These are phyloP conservation scores for Ceratobasidium sp. DNA, from an alignment of 1,284 basidiomycete species.

Conservation along the genomic window DNA sequence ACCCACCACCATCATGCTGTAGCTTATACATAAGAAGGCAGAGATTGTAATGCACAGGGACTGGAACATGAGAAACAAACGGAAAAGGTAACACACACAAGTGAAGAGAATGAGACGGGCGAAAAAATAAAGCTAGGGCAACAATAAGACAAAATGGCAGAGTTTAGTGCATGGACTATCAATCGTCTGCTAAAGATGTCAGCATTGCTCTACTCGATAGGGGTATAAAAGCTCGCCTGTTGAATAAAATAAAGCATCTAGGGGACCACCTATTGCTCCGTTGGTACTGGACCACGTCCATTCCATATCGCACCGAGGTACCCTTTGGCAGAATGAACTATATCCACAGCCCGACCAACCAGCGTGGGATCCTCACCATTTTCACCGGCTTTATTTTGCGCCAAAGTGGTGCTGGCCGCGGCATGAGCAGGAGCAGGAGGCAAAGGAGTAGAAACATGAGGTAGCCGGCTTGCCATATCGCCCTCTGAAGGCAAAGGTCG, in stretches of 20 bases:
- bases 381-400: constrained; percentile 13
- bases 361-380: constrained; percentile 28
- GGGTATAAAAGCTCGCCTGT: not conserved
- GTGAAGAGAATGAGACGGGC: not conserved
- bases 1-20: constrained; percentile 17
- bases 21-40: constrained; percentile 32
- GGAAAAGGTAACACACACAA: constrained; percentile 6
- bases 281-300: constrained; percentile 30
- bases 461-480: constrained; percentile 30
- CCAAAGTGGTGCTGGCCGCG: constrained; percentile 4
- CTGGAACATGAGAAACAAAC: constrained; percentile 5
- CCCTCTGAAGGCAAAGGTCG: constrained; percentile 24
- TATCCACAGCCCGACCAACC: constrained; percentile 39
- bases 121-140: constrained; percentile 10
- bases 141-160: constrained; percentile 11
- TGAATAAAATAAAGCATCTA: constrained; percentile 10
- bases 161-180: constrained; percentile 16
- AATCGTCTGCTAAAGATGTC: not conserved
- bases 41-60: constrained; percentile 9
- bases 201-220: not conserved
- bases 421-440: constrained; percentile 8
- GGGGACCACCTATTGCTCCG: not conserved
- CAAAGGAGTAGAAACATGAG: constrained; percentile 21
- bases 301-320: constrained; percentile 44
- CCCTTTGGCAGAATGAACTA: constrained; percentile 41